phyloP scores from a whole-genome alignment of 495 filamentous ascomycete genomes.

The Jackrogersella minutella region DNA sequence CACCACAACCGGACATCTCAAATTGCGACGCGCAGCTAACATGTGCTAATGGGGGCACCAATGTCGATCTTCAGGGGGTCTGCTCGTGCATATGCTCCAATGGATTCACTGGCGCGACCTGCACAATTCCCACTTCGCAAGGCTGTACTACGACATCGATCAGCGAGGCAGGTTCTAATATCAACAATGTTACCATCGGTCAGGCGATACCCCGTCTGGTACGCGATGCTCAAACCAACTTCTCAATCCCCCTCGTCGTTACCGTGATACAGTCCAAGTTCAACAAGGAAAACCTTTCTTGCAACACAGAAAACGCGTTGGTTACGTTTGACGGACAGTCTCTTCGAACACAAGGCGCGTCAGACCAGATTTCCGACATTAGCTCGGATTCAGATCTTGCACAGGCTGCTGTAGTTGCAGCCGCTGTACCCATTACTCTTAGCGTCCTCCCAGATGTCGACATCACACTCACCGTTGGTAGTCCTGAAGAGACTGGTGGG shows the following conservation, averaged over 20 bases:
- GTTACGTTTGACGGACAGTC: conserved; percentile 76
- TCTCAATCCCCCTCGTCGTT: conserved; percentile 74
- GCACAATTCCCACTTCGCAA: conserved; percentile 64
- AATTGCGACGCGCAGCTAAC: conserved; percentile 61
- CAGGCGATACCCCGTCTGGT: conserved; percentile 78
- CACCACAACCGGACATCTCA: conserved; percentile 47
- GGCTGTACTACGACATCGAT: conserved; percentile 78
- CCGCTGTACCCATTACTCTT: conserved; percentile 50
- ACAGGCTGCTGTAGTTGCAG: conserved; percentile 39
- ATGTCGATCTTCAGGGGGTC: conserved; percentile 65
- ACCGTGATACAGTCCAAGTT: conserved; percentile 77
- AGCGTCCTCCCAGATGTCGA: conserved; percentile 29
- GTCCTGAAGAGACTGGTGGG: conserved; percentile 24
- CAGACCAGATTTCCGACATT: conserved; percentile 27
- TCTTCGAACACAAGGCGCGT: conserved; percentile 44
- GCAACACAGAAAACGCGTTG: conserved; percentile 82
- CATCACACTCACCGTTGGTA: conserved; percentile 38
- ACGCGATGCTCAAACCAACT: conserved; percentile 68
- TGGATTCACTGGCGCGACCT: conserved; percentile 82
- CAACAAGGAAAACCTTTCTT: conserved; percentile 74
- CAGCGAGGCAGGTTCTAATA: conserved; percentile 51
- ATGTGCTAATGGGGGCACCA: conserved; percentile 85
- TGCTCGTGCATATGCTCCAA: conserved; percentile 90
- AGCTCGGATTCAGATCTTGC: conserved; percentile 28
- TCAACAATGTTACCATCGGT: conserved; percentile 80